These are phyloP conservation scores for Geranomyces michiganensis DNA, from an alignment of 192 early-diverging fungal species.

Conservation along the genomic window DNA sequence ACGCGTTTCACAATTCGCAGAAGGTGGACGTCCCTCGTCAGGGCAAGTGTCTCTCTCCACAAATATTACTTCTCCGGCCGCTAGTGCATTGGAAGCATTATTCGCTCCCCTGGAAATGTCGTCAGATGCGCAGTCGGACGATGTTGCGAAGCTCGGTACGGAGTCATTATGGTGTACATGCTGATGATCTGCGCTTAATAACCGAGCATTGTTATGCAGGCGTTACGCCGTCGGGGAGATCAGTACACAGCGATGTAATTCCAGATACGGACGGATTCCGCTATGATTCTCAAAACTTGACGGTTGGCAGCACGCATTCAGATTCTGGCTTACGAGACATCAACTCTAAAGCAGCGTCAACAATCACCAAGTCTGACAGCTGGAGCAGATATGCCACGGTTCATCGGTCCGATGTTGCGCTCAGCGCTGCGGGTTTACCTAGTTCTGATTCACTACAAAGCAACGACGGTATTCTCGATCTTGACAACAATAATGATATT, in stretches of 20 bases:
- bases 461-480: neutral
- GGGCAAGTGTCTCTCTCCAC: too few relatives aligned
- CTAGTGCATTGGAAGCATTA: neutral
- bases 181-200: too few relatives aligned
- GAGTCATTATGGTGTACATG: too few relatives aligned
- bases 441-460: neutral
- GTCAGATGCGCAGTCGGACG: neutral
- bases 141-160: neutral
- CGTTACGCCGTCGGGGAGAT: neutral
- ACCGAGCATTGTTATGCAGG: too few relatives aligned
- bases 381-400: neutral
- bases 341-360: neutral
- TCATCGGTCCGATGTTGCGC: neutral
- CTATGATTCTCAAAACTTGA: neutral
- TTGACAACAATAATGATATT: slow-evolving; percentile 13
- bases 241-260: neutral
- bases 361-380: neutral
- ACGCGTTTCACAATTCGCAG: too few relatives aligned
- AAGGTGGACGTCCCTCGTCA: too few relatives aligned
- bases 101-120: neutral
- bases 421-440: neutral
- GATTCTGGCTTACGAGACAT: slow-evolving; percentile 16
- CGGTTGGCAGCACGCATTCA: slow-evolving; percentile 24
- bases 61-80: neutral
- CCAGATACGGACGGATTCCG: neutral